Conservation (phyloP, 2,329 filamentous ascomycete species). For the Setomelanomma holmii region DNA sequence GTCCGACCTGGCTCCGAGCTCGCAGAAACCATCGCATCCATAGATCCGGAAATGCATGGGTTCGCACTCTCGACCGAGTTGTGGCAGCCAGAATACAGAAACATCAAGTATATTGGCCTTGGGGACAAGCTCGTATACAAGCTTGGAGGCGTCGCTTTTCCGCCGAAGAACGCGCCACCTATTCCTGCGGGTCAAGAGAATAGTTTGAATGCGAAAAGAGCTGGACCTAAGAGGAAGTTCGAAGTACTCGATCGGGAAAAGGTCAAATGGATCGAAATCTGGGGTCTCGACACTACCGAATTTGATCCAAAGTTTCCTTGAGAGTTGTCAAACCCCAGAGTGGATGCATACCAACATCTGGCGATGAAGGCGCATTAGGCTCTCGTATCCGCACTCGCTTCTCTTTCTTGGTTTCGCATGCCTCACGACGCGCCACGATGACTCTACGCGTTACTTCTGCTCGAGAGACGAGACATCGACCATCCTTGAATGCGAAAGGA, state of each 20-base stretch:
- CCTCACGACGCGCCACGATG: neutral
- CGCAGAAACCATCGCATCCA: slow-evolving; percentile 29
- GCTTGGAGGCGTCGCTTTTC: slow-evolving; percentile 41
- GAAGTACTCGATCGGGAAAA: slow-evolving; percentile 41
- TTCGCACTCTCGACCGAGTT: slow-evolving; percentile 43
- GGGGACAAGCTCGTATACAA: slow-evolving; percentile 48
- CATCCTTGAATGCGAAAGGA: too few species aligned
- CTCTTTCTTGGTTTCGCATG: neutral
- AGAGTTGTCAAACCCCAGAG: neutral
- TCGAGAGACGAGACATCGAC: too few species aligned
- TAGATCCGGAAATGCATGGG: slow-evolving; percentile 40
- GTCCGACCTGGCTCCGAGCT: slow-evolving; percentile 33
- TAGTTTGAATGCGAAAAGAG: slow-evolving; percentile 31
- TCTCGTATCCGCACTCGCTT: neutral
- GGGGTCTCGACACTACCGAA: slow-evolving; percentile 51
- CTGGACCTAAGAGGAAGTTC: slow-evolving; percentile 42
- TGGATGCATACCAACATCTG: too few species aligned
- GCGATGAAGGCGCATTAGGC: neutral
- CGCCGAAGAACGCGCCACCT: slow-evolving; percentile 17
- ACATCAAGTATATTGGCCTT: slow-evolving; percentile 50
- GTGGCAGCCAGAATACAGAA: slow-evolving; percentile 43
- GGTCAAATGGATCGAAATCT: slow-evolving; percentile 54
- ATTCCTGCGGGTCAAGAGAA: slow-evolving; percentile 24
- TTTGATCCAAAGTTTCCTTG: slow-evolving; percentile 40
- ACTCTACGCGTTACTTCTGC: too few species aligned